phyloP scores from a whole-genome alignment of 306 rosid genomes.

The Quercus wislizeni region DNA sequence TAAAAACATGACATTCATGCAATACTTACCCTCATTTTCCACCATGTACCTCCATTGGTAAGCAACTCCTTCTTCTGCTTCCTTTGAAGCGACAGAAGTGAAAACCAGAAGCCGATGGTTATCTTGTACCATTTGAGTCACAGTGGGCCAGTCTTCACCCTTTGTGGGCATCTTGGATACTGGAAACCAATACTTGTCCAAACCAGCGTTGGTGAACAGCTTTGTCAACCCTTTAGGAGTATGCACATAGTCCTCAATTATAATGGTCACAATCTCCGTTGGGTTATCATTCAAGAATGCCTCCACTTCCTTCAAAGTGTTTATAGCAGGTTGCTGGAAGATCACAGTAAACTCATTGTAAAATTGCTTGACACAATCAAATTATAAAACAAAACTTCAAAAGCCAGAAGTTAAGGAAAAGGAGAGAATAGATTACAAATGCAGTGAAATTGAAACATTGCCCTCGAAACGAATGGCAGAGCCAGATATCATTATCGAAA shows the following conservation, averaged over 20 bases:
- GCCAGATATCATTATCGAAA: constrained; percentile 87
- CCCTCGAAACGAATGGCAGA: constrained; percentile 88
- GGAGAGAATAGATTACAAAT: constrained; percentile 55
- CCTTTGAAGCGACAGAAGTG: constrained; percentile 83
- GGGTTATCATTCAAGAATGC: constrained; percentile 77
- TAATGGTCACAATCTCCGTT: constrained; percentile 73
- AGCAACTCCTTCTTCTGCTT: constrained; percentile 89
- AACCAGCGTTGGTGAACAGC: constrained; percentile 66
- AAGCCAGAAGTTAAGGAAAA: constrained; percentile 11
- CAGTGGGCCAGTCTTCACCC: constrained; percentile 92
- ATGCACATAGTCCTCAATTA: constrained; percentile 89
- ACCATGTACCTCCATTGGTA: constrained; percentile 95
- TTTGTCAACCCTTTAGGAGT: constrained; percentile 75
- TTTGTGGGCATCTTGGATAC: constrained; percentile 74
- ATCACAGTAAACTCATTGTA: constrained; percentile 28
- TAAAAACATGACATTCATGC: not conserved
- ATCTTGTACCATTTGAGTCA: constrained; percentile 71
- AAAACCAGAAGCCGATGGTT: constrained; percentile 91
- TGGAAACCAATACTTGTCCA: constrained; percentile 87
- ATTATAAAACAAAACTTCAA: constrained; percentile 11
- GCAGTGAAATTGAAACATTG: constrained; percentile 98
- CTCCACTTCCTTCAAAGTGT: constrained; percentile 87
- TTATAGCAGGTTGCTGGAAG: constrained; percentile 91
- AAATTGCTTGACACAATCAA: constrained; percentile 1
- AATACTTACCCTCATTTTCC: constrained; percentile 82